These are phyloP conservation scores for Aureobasidium sp. DNA, from an alignment of 2,329 filamentous ascomycete species.

Conservation along the genomic window DNA sequence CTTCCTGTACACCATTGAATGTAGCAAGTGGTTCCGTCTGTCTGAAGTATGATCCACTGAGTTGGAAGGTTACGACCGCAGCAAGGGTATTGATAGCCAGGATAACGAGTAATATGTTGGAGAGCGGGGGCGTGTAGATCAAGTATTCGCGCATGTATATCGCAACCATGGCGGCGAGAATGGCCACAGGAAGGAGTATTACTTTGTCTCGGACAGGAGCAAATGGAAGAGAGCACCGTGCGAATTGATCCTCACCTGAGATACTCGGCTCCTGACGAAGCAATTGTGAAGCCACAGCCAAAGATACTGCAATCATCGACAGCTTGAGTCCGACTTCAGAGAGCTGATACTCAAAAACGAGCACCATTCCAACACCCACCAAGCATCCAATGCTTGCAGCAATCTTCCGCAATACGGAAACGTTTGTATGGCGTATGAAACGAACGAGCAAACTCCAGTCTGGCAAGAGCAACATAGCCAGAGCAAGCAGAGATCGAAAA, in stretches of 20 bases:
- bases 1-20: not conserved
- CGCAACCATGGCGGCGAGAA: not conserved
- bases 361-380: not conserved
- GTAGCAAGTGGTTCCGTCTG: not conserved
- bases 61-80: not conserved
- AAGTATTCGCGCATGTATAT: not conserved
- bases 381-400: not conserved
- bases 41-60: not conserved
- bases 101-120: not conserved
- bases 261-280: not conserved
- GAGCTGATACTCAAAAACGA: not conserved
- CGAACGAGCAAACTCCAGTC: not conserved
- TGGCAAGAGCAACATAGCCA: not conserved
- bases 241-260: not conserved
- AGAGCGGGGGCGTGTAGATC: not conserved
- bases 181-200: not conserved
- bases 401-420: not conserved
- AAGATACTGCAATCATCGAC: not conserved
- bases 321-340: not conserved
- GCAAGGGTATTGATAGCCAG: not conserved
- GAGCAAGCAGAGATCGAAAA: not conserved
- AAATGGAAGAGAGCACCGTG: not conserved
- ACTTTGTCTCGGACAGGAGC: not conserved
- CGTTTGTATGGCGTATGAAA: not conserved
- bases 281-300: not conserved